phyloP scores from a whole-genome alignment of 2,329 filamentous ascomycete genomes.

The Chrysoporthe austroafricana region DNA sequence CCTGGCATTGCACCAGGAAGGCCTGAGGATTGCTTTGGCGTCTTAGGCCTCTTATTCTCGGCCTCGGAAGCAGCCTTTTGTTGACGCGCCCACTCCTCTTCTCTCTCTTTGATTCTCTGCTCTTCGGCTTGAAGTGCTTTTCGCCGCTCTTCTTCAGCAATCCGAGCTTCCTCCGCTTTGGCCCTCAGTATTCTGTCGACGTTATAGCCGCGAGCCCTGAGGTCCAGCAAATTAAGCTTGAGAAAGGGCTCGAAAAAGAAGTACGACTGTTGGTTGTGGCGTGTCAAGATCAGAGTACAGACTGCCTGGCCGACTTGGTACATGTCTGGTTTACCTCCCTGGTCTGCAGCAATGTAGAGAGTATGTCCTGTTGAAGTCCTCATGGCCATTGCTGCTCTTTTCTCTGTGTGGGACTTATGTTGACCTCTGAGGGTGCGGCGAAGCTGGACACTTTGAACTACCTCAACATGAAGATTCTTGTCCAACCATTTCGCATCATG shows the following conservation, averaged over 20 bases:
- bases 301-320: conserved; percentile 92
- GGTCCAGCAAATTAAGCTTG: conserved; percentile 78
- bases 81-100: conserved; percentile 53
- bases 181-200: conserved; percentile 90
- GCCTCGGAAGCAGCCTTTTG: conserved; percentile 46
- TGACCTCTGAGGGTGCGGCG: conserved; percentile 76
- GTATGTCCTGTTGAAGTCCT: conserved; percentile 59
- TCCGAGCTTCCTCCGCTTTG: conserved; percentile 83
- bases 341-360: conserved; percentile 73
- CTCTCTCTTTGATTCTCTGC: conserved; percentile 62
- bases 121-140: conserved; percentile 76
- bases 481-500: conserved; percentile 92
- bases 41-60: conserved; percentile 49
- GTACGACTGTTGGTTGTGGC: conserved; percentile 86
- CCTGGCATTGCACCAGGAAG: conserved; percentile 74
- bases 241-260: conserved; percentile 91
- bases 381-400: conserved; percentile 71
- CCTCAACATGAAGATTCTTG: conserved; percentile 76
- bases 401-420: conserved; percentile 71
- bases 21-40: conserved; percentile 75
- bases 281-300: conserved; percentile 76
- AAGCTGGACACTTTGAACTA: conserved; percentile 78
- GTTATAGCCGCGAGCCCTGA: conserved; percentile 91
- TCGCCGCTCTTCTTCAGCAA: conserved; percentile 82
- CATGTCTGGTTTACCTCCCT: conserved; percentile 67